phyloP scores from a whole-genome alignment of 73 alveolate genomes.

The Uronychia setigera region DNA sequence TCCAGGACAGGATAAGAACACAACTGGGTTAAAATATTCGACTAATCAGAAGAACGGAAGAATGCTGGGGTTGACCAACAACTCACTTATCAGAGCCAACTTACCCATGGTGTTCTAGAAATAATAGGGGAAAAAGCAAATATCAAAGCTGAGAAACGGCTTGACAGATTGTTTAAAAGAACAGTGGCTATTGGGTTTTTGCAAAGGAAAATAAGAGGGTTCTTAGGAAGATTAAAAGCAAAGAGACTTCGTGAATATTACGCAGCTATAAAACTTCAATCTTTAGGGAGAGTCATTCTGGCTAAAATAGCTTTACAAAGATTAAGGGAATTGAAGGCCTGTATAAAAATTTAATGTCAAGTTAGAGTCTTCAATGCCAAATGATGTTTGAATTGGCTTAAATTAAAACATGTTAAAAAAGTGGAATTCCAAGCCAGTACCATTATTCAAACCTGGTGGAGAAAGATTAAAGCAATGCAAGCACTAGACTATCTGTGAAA shows the following conservation, averaged over 20 bases:
- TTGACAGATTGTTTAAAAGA: constrained; percentile 35
- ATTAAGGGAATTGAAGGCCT: too few relatives aligned
- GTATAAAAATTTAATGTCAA: too few relatives aligned
- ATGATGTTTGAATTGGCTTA: too few relatives aligned
- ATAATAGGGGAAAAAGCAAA: constrained; percentile 53
- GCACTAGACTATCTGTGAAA: too few relatives aligned
- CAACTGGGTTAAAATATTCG: neutral
- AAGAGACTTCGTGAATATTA: neutral
- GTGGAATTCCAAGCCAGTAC: too few relatives aligned
- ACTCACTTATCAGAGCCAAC: neutral
- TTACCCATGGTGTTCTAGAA: constrained; percentile 31
- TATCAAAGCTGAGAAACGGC: constrained; percentile 55
- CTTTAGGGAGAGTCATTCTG: neutral
- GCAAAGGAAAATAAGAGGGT: constrained; percentile 55
- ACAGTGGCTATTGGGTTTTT: constrained; percentile 31
- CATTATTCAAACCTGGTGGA: too few relatives aligned
- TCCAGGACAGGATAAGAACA: too few relatives aligned
- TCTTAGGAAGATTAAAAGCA: constrained; percentile 24
- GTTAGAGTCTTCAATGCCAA: too few relatives aligned
- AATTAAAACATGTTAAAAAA: too few relatives aligned
- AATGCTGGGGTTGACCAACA: neutral
- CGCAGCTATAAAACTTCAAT: neutral
- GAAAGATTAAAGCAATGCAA: too few relatives aligned
- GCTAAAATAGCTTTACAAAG: neutral
- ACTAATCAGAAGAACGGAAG: neutral